phyloP scores from a whole-genome alignment of 495 filamentous ascomycete species.

The Aspergillus carlsbadensis region DNA sequence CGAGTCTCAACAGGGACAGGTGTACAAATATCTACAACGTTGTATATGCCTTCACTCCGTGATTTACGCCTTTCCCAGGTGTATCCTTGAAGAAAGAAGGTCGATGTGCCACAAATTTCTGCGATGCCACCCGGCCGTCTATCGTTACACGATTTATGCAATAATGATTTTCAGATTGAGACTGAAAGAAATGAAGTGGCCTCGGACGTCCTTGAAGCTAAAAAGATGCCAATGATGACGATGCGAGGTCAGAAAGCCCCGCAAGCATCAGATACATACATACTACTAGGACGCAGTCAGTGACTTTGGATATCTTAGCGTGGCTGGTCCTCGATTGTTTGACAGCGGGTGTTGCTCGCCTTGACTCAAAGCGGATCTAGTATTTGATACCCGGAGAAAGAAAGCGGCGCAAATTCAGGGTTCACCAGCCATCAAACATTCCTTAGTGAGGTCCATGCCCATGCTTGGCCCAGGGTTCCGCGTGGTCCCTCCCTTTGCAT shows the following conservation, averaged over 20 bases:
- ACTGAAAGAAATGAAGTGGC: no score
- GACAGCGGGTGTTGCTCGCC: neutral
- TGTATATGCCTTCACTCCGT: neutral
- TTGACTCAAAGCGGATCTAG: neutral
- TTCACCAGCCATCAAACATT: constrained; percentile 1
- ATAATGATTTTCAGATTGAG: neutral
- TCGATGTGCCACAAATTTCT: neutral
- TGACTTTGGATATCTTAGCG: neutral
- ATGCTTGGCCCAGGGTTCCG: neutral
- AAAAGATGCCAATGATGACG: no score
- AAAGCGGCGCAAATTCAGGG: neutral
- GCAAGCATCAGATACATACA: no score
- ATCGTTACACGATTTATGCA: constrained; percentile 1
- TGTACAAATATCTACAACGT: neutral
- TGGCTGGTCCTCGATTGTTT: neutral
- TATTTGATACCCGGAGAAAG: neutral
- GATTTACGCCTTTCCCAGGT: neutral
- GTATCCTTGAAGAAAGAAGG: neutral
- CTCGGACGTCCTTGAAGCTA: no score
- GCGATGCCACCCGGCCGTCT: neutral
- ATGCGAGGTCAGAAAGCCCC: no score
- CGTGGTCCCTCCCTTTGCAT: neutral
- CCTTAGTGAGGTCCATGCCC: neutral
- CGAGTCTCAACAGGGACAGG: neutral
- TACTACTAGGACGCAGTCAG: neutral